phyloP scores from a whole-genome alignment of 495 filamentous ascomycete genomes.

The Daldinia concentrica region DNA sequence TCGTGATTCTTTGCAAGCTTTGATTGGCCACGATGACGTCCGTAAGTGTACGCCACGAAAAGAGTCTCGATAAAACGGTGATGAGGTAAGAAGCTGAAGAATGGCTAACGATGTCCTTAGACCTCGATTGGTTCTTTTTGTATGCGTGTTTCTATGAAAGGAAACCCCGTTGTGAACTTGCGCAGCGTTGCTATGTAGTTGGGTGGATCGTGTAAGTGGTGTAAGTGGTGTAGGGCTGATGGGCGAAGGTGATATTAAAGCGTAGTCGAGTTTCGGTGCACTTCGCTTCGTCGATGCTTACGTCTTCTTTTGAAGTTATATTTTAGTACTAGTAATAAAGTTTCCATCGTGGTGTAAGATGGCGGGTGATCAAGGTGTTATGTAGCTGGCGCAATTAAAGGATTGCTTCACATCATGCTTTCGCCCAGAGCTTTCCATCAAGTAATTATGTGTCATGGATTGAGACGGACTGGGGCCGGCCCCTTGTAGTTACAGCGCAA shows the following conservation, averaged over 20 bases:
- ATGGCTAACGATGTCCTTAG: not conserved
- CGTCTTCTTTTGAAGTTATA: constrained; percentile 30
- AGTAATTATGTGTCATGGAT: constrained; percentile 64
- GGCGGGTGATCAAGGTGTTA: constrained; percentile 32
- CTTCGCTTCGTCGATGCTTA: constrained; percentile 19
- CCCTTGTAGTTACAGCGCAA: constrained; percentile 29
- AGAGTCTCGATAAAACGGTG: not conserved
- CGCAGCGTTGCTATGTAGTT: not conserved
- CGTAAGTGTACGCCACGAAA: constrained; percentile 1
- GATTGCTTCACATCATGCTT: constrained; percentile 36
- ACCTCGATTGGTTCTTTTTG: not conserved
- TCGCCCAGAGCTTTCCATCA: constrained; percentile 53
- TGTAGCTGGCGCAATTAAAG: constrained; percentile 39
- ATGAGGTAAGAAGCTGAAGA: constrained; percentile 1
- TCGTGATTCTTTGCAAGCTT: not conserved
- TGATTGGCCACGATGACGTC: constrained; percentile 14
- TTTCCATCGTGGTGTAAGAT: constrained; percentile 34
- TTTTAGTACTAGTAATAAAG: constrained; percentile 30
- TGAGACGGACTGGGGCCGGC: constrained; percentile 23
- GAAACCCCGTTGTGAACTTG: not conserved
- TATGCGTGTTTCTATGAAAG: not conserved
- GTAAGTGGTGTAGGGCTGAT: constrained; percentile 7
- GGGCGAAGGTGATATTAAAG: constrained; percentile 1
- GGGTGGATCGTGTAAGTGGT: constrained; percentile 21
- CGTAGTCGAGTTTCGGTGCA: not conserved